Base-by-base conservation (phyloP, 352 stramenopile species). In the Pythium insidiosum region DNA sequence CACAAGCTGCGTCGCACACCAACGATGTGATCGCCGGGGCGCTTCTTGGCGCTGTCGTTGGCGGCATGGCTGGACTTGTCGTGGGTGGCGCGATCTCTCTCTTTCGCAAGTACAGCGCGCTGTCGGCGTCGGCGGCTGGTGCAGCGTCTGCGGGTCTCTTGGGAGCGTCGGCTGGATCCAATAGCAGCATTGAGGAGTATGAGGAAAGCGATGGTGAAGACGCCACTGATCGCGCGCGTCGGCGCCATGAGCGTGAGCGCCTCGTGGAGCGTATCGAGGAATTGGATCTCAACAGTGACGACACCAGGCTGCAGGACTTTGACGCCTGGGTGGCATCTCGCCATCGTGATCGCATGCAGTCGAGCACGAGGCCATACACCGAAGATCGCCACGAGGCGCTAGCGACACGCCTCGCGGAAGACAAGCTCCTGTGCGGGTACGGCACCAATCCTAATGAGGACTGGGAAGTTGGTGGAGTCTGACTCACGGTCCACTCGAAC, bases 381-480 rank as follows among this genome's bases (percentile, higher is more conserved):
- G 53, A 74, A 16, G 61, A 64, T 9, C 68, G 68, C 13, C 70
- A 86, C 37, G 50, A 68, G 11, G 63, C 61, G 3, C 49, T 86
- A 12, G 73, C 70, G 13, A 68, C 51, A 18, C 55, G 73, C 25
- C 45, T 86, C 18, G 63, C 67, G 2, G 73, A 86, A 22, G 73
- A 86, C 55, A 65, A 79, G 13, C 43, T 86, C n/a, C 68, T 79
- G 25, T 86, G 73, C 56, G 57, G 68, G 68, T 80, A 43, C 30
- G 56, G 13, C 3, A 6, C 23, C 28, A 9, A 3, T 28, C 10
- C 6, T 38, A 15, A 16, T 23, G 11, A 50, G 5, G 9, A 9
- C 21, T 49, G 18, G 46, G 25, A 20, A n/a, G 5, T 11, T 30
- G 10, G 6, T 25, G 23, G 20, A n/a, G n/a, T n/a, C 19, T 36